Base-by-base conservation (phyloP, 1,139 yeast genomes). In the Geotrichum reessii region DNA sequence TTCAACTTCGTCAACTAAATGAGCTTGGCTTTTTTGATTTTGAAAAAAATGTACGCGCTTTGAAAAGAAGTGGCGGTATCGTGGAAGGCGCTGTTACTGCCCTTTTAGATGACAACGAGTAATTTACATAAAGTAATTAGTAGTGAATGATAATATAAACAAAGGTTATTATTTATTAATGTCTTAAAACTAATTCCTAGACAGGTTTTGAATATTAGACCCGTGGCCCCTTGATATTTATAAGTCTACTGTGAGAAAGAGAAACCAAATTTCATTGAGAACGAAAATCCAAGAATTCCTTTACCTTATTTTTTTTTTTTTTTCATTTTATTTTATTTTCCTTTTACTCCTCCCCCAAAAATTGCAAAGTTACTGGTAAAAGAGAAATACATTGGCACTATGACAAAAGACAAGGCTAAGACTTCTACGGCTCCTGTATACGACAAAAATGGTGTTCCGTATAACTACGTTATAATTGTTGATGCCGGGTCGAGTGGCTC, bases 21-120 rank as follows among this genome's bases (percentile, higher is more conserved):
- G 99, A 93, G 70, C 89, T 93, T 86, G 99, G 99, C 1, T 93
- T 93, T 75, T 85, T 82, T 65, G 98, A 93, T 66, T 93, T 92
- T 69, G 98, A 93, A 65, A 81, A 89, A 66, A 93, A 93, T 69
- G 91, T 93, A 21, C 85, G 85, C 27, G 98, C 98, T 1, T 79
- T 93, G 68, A 84, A 97, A 76, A 84, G 98, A 74, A 84, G 95
- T 59, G 98, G 98, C 27, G 99, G 99, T 12, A 88, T 92, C 65
- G 98, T 93, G 21, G 97, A 93, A 74, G 98, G 98, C 48, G 99
- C 99, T 14, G 80, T 93, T 59, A 97, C 92, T 73, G 88, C 90
- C 61, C 78, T 93, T 67, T 80, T 93, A 62, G 86, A 80, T 63
- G 87, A 86, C 25, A 73, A 70, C 47, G 73, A 74, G 46, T 74